Percentiles rank a stretch among this genome's conserved stretches.
Conservation (phyloP, 2,329 filamentous ascomycete genomes). For the Fusarium torreyae region DNA sequence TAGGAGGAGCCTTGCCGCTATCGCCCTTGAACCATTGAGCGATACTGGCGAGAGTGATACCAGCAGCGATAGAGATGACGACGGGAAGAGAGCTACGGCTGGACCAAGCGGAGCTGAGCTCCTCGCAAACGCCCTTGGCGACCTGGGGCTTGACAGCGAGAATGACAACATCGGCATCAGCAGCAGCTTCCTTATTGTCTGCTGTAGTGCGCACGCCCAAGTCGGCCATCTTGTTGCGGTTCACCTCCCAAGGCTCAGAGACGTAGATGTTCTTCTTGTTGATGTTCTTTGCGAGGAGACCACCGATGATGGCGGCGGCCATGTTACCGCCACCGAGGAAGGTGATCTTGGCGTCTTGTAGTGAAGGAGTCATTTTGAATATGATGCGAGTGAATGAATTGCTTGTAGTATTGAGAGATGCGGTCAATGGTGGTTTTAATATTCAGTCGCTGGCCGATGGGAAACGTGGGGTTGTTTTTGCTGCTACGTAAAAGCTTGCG, state of each 20-base stretch:
- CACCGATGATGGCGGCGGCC: conserved; percentile 67
- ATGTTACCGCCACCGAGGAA: conserved; percentile 67
- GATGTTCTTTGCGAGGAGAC: conserved; percentile 61
- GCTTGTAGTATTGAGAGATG: not conserved
- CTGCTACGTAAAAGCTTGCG: conserved; percentile 38
- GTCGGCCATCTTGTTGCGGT: conserved; percentile 64
- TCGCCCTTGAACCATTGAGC: conserved; percentile 59
- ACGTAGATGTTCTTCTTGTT: conserved; percentile 62
- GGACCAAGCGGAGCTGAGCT: conserved; percentile 60
- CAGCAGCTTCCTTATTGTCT: conserved; percentile 62
- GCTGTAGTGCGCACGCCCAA: conserved; percentile 63
- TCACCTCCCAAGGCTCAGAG: conserved; percentile 67
- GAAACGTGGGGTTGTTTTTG: conserved; percentile 31
- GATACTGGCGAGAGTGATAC: conserved; percentile 63
- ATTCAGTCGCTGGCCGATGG: not conserved
- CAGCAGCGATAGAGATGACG: conserved; percentile 65
- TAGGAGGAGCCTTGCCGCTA: conserved; percentile 58
- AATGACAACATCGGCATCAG: conserved; percentile 63
- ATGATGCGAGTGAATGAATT: not conserved
- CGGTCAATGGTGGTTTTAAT: conserved; percentile 1
- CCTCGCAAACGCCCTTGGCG: conserved; percentile 62
- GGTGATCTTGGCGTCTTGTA: conserved; percentile 54
- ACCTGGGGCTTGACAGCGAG: conserved; percentile 68
- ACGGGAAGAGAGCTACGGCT: conserved; percentile 56
- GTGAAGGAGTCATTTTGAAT: conserved; percentile 47